A percentile compares a stretch with the other conserved stretches of the same genome.
These are phyloP conservation scores for Emericellopsis atlantica DNA, from an alignment of 2,329 filamentous ascomycete genomes.

Conservation along the genomic window DNA sequence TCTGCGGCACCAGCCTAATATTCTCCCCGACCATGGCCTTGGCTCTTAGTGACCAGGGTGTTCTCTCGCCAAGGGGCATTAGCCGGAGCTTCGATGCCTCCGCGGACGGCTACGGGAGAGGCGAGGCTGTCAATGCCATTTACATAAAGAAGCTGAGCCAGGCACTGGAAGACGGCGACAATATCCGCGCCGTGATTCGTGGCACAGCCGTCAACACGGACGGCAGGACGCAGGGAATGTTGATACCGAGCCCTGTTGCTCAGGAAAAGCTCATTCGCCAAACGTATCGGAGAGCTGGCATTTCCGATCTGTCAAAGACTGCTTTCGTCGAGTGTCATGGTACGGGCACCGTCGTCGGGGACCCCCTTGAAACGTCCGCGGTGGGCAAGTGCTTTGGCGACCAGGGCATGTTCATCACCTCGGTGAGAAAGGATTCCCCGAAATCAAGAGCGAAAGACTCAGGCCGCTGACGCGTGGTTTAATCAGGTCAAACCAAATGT, in stretches of 20 bases:
- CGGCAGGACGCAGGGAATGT: constrained; percentile 14
- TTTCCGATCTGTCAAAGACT: constrained; percentile 9
- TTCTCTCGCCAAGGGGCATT: constrained; percentile 12
- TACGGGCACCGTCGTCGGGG: constrained; percentile 29
- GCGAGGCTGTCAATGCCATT: constrained; percentile 27
- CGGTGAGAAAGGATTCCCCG: too few species aligned
- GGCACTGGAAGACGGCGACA: constrained; percentile 30
- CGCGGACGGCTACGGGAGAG: constrained; percentile 32
- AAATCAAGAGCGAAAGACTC: too few species aligned
- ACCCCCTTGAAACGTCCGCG: constrained; percentile 25
- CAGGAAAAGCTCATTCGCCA: constrained; percentile 25
- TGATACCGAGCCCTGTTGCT: constrained; percentile 15
- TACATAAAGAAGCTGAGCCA: constrained; percentile 27
- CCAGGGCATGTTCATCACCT: constrained; percentile 14
- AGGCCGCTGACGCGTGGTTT: constrained; percentile 10
- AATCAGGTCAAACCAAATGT: constrained; percentile 24
- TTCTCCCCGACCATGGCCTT: constrained; percentile 1
- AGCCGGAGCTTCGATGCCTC: constrained; percentile 20
- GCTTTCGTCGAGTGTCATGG: constrained; percentile 27
- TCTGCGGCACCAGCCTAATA: constrained; percentile 1
- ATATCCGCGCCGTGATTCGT: constrained; percentile 20
- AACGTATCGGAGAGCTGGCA: constrained; percentile 17
- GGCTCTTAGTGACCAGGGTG: constrained; percentile 9
- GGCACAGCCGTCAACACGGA: constrained; percentile 20
- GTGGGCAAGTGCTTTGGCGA: constrained; percentile 17